These are phyloP conservation scores for Hypoxylon cercidicola DNA, from an alignment of 495 filamentous ascomycete genomes.

Conservation along the genomic window DNA sequence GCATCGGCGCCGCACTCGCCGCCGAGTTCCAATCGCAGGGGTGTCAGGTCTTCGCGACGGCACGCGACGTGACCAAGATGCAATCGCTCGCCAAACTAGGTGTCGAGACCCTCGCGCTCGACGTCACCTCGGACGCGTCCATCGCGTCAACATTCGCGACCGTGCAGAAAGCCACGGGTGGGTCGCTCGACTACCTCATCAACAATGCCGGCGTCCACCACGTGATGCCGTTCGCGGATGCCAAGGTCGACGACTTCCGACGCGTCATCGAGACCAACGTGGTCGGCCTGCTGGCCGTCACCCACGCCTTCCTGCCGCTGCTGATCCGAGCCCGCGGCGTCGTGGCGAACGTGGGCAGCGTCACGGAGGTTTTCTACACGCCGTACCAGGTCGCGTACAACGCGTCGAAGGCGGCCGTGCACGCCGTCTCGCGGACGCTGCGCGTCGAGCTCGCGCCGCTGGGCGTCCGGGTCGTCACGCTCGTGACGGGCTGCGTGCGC, in stretches of 20 bases:
- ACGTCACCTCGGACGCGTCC: constrained; percentile 55
- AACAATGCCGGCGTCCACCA: constrained; percentile 65
- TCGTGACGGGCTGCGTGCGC: constrained; percentile 47
- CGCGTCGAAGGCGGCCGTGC: constrained; percentile 64
- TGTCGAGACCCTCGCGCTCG: constrained; percentile 60
- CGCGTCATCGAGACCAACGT: constrained; percentile 66
- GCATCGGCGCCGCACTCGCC: constrained; percentile 67
- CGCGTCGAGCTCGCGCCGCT: constrained; percentile 66
- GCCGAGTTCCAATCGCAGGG: constrained; percentile 59
- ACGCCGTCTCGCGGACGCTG: constrained; percentile 53
- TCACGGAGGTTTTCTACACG: constrained; percentile 58
- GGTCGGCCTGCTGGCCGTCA: constrained; percentile 61
- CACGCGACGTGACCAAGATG: constrained; percentile 58
- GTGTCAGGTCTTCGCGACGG: constrained; percentile 67
- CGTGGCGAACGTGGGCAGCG: constrained; percentile 61
- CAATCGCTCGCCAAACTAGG: constrained; percentile 47
- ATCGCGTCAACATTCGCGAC: constrained; percentile 50
- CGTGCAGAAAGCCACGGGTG: constrained; percentile 15
- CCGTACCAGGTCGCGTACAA: constrained; percentile 60
- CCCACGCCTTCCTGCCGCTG: constrained; percentile 64
- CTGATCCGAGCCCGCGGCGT: constrained; percentile 58
- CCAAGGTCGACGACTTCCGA: constrained; percentile 54
- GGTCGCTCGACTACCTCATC: constrained; percentile 60
- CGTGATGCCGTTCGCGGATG: constrained; percentile 59
- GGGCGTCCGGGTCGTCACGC: constrained; percentile 50